Conservation (phyloP, 2,329 filamentous ascomycete species). For the Pyricularia pennisetigena region DNA sequence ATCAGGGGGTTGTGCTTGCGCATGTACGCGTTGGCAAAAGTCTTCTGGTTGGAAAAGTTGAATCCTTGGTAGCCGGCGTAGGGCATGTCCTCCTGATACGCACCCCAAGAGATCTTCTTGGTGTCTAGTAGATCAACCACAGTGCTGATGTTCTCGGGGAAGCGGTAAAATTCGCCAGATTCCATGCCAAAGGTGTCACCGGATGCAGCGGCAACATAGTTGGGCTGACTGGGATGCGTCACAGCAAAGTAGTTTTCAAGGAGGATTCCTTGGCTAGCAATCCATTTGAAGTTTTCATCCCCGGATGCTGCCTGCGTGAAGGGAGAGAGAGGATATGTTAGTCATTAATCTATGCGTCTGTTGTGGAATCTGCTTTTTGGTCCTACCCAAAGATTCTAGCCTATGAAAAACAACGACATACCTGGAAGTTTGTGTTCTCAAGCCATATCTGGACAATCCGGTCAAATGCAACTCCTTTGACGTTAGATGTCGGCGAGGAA, state of each 20-base stretch:
- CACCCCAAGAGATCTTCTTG: constrained; percentile 29
- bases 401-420: background rate
- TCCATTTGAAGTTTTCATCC: constrained; percentile 6
- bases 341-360: background rate
- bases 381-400: too few species aligned
- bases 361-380: too few species aligned
- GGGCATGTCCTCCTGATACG: constrained; percentile 34
- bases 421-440: constrained; percentile 33
- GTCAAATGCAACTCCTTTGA: constrained; percentile 46
- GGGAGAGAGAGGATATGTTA: background rate
- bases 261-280: constrained; percentile 7
- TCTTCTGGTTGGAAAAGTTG: constrained; percentile 8
- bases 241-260: constrained; percentile 7
- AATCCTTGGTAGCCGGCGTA: constrained; percentile 33
- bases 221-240: constrained; percentile 28
- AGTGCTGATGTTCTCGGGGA: constrained; percentile 34
- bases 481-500: constrained; percentile 31
- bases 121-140: constrained; percentile 34
- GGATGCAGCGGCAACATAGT: constrained; percentile 19
- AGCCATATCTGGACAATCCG: constrained; percentile 54
- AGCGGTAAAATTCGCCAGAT: constrained; percentile 30
- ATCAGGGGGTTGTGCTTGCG: constrained; percentile 29
- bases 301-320: background rate
- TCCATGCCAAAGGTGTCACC: constrained; percentile 35
- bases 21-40: constrained; percentile 22